phyloP scores from a whole-genome alignment of 1,284 basidiomycete genomes.

The Cryptococcus wingfieldii region DNA sequence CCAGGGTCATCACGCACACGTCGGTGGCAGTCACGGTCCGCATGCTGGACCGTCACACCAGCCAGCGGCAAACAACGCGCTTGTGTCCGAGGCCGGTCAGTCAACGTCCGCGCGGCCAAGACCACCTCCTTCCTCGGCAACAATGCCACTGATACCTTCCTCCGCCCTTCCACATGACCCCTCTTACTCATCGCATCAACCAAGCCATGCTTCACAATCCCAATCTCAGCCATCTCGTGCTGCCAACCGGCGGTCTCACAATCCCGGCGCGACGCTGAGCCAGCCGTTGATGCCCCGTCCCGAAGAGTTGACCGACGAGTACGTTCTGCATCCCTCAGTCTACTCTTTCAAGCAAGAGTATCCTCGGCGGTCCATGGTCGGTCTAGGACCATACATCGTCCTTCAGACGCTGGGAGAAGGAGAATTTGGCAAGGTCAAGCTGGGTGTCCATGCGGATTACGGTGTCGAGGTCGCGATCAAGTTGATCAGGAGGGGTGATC shows the following conservation, averaged over 20 bases:
- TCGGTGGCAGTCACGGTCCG: not conserved
- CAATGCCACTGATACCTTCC: constrained; percentile 28
- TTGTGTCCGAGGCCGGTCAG: constrained; percentile 5
- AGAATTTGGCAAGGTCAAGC: constrained; percentile 99
- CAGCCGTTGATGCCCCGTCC: constrained; percentile 32
- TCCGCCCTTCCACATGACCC: constrained; percentile 24
- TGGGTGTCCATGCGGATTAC: constrained; percentile 89
- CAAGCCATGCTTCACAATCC: constrained; percentile 19
- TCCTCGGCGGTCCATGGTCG: constrained; percentile 78
- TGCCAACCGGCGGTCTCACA: constrained; percentile 44
- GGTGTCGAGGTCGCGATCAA: constrained; percentile 99
- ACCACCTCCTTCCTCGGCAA: constrained; percentile 11
- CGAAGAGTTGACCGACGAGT: constrained; percentile 46
- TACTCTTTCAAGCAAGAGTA: constrained; percentile 78
- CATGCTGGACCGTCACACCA: not conserved
- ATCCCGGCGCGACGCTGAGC: constrained; percentile 31
- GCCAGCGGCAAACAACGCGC: not conserved
- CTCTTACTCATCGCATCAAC: constrained; percentile 20
- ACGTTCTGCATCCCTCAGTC: constrained; percentile 68
- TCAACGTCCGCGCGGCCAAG: constrained; percentile 21
- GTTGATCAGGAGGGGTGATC: constrained; percentile 87
- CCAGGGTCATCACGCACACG: not conserved
- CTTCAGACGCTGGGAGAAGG: constrained; percentile 95
- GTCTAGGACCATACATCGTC: constrained; percentile 91
- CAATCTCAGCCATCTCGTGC: constrained; percentile 11